Percentiles rank a stretch among this genome's conserved stretches.
Conservation (phyloP, 345 rosid species). For the Eucalyptus cladocalyx region DNA sequence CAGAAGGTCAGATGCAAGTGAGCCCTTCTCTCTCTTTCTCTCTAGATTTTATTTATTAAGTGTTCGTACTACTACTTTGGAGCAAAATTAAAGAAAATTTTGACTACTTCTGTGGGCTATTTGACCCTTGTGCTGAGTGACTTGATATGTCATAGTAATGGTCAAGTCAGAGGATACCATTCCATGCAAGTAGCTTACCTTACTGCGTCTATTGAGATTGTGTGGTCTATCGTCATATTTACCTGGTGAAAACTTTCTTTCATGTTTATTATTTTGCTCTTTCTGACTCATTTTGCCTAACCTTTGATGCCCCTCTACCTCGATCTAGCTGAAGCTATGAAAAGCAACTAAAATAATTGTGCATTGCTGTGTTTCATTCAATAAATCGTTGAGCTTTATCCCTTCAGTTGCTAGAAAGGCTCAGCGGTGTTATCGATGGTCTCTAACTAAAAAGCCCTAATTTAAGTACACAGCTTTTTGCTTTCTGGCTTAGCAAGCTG, state of each 20-base stretch:
- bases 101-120: not conserved
- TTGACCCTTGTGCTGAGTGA: not conserved
- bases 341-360: not conserved
- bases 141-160: not conserved
- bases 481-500: not conserved
- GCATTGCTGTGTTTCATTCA: not conserved
- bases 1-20: constrained; percentile 41
- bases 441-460: not conserved
- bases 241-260: not conserved
- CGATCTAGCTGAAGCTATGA: not conserved
- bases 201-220: not conserved
- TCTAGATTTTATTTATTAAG: not conserved
- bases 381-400: not conserved
- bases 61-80: not conserved
- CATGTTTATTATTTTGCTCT: not conserved
- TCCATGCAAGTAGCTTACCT: not conserved
- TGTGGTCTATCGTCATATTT: not conserved
- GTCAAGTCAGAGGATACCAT: not conserved
- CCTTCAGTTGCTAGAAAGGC: not conserved
- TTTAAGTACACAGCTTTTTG: not conserved
- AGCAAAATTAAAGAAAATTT: not conserved
- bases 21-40: not conserved
- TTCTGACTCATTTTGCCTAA: not conserved
- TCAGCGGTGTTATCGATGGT: not conserved
- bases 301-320: not conserved